Percentiles rank a stretch among this genome's conserved stretches.
Evolutionary conservation across 1,139 yeast genomes (phyloP).

Genomic region (Wickerhamiella infanticola): DNA sequence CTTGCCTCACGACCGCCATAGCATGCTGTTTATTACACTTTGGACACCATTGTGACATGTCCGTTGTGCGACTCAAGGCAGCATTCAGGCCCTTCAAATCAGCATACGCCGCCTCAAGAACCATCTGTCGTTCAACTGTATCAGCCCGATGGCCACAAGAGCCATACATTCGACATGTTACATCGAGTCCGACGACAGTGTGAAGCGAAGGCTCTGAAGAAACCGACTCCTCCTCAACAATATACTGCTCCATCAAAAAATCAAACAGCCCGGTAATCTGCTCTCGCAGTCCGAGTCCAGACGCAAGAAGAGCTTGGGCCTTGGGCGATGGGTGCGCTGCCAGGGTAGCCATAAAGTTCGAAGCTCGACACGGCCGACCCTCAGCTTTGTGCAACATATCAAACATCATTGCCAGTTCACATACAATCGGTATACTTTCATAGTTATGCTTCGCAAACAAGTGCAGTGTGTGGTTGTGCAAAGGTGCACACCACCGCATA

Average conservation of each 20-base stretch:
- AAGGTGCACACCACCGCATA: slow-evolving; percentile 59
- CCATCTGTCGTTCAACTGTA: not conserved
- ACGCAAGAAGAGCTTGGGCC: slow-evolving; percentile 32
- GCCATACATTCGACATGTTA: slow-evolving; percentile 9
- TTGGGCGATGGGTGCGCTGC: slow-evolving; percentile 16
- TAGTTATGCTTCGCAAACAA: slow-evolving; percentile 19
- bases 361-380: slow-evolving; percentile 54
- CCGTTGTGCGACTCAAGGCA: slow-evolving; percentile 18
- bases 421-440: slow-evolving; percentile 36
- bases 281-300: slow-evolving; percentile 13
- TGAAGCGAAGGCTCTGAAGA: slow-evolving; percentile 2
- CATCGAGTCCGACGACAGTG: not conserved
- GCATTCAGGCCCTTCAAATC: slow-evolving; percentile 8
- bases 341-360: slow-evolving; percentile 45
- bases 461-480: slow-evolving; percentile 48
- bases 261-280: not conserved
- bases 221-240: slow-evolving; percentile 5
- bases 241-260: not conserved
- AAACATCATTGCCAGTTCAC: slow-evolving; percentile 75
- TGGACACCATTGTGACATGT: slow-evolving; percentile 37
- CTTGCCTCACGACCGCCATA: slow-evolving; percentile 36
- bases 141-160: slow-evolving; percentile 10
- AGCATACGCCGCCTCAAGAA: slow-evolving; percentile 4
- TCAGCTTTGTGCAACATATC: slow-evolving; percentile 81
- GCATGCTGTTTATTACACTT: slow-evolving; percentile 35